These are phyloP conservation scores for Brassica hybrid DNA, from an alignment of 441 rosid species.

Conservation along the genomic window DNA sequence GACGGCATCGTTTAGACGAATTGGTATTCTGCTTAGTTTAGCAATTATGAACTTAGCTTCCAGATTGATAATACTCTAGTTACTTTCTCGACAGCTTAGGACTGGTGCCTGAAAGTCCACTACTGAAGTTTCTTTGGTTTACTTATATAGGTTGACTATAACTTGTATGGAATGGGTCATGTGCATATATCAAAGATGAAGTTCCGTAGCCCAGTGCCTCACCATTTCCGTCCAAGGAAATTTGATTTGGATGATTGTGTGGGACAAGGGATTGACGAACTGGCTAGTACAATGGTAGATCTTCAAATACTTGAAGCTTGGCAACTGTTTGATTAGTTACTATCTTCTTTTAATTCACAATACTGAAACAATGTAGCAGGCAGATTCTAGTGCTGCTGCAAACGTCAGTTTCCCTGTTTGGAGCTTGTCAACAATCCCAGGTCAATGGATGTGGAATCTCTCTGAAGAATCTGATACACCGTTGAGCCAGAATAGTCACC, in stretches of 20 bases:
- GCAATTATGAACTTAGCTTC: too few relatives aligned
- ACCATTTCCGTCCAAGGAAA: slow-evolving; percentile 49
- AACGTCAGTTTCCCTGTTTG: slow-evolving; percentile 60
- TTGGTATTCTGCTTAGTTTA: not conserved
- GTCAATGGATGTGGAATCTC: slow-evolving; percentile 78
- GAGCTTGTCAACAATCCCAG: slow-evolving; percentile 79
- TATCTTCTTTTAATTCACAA: slow-evolving; percentile 10
- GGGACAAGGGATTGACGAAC: slow-evolving; percentile 46
- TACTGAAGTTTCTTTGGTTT: slow-evolving; percentile 28
- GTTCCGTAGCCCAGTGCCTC: slow-evolving; percentile 88
- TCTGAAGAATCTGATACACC: slow-evolving; percentile 53
- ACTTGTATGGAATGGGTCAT: slow-evolving; percentile 97
- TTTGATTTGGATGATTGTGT: slow-evolving; percentile 41
- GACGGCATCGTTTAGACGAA: not conserved
- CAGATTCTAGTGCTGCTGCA: slow-evolving; percentile 60
- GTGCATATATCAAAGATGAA: slow-evolving; percentile 83
- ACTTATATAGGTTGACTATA: slow-evolving; percentile 77
- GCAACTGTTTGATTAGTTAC: slow-evolving; percentile 2
- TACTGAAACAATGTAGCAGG: slow-evolving; percentile 53
- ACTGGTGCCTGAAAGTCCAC: too few relatives aligned
- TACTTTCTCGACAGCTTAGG: not conserved
- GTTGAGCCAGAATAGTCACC: slow-evolving; percentile 48
- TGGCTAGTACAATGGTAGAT: slow-evolving; percentile 44
- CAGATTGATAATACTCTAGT: not conserved
- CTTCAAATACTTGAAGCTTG: slow-evolving; percentile 50